Conservation (phyloP, 441 rosid species). For the Pelargonium citronellum region DNA sequence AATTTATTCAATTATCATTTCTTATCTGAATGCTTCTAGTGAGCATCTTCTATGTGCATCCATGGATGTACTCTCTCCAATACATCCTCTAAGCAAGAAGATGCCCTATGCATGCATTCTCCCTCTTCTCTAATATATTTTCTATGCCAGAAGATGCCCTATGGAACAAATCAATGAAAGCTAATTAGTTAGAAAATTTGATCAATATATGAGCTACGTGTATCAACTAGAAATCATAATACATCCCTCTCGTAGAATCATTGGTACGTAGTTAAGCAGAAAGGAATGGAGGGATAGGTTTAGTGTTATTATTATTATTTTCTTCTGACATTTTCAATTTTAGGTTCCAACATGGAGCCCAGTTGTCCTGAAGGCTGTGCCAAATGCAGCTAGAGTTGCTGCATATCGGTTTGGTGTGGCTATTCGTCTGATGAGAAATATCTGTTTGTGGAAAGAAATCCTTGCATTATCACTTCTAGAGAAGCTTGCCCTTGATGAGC, state of each 20-base stretch:
- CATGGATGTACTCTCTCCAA: neutral
- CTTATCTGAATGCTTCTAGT: neutral
- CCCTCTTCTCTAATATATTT: too few species aligned
- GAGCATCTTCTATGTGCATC: neutral
- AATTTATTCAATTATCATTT: neutral
- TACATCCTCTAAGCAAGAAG: too few species aligned
- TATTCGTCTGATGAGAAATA: slow-evolving; percentile 78
- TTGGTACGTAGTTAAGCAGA: too few species aligned
- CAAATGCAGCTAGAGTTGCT: slow-evolving; percentile 67
- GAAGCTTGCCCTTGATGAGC: slow-evolving; percentile 76
- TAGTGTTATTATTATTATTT: neutral
- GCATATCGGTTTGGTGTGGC: slow-evolving; percentile 84
- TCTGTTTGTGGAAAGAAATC: slow-evolving; percentile 75
- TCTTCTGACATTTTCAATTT: slow-evolving; percentile 12
- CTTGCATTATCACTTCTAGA: slow-evolving; percentile 71
- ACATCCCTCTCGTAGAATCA: too few species aligned
- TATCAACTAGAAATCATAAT: too few species aligned
- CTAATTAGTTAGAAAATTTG: too few species aligned
- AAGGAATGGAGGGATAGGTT: too few species aligned
- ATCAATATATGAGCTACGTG: too few species aligned
- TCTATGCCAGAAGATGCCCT: too few species aligned
- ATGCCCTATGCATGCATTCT: too few species aligned
- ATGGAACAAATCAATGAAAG: too few species aligned
- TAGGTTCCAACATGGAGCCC: slow-evolving; percentile 89
- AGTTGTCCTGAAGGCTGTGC: slow-evolving; percentile 73